Percentiles rank a stretch among this genome's conserved stretches.
Evolutionary conservation across 345 rosid species (phyloP).

Genomic region (Salix purpurea): DNA sequence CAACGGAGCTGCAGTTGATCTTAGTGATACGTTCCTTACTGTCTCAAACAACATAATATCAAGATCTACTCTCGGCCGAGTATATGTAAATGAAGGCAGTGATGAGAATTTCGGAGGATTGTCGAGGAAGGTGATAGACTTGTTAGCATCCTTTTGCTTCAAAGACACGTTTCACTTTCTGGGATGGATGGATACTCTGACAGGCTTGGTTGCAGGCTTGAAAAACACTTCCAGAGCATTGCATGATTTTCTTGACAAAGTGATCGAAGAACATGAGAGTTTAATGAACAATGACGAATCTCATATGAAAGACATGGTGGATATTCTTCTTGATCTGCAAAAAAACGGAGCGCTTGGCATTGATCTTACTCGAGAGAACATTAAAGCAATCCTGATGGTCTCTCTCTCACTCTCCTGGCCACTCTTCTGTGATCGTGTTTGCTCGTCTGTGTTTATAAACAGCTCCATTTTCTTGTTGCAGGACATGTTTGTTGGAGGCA

Average conservation of each 20-base stretch:
- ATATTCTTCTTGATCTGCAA: slow-evolving; percentile 10
- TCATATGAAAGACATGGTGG: slow-evolving; percentile 7
- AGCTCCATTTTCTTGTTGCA: no score
- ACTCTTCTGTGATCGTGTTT: no score
- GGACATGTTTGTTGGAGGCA: slow-evolving; percentile 9
- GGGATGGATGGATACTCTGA: slow-evolving; percentile 12
- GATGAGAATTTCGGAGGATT: slow-evolving; percentile 8
- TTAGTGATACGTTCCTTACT: slow-evolving; percentile 9
- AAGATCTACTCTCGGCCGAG: slow-evolving; percentile 12
- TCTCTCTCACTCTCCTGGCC: not conserved
- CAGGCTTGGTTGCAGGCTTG: not conserved
- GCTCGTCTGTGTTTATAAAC: no score
- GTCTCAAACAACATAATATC: slow-evolving; percentile 6
- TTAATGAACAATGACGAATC: not conserved
- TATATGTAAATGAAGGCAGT: not conserved
- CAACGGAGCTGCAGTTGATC: not conserved
- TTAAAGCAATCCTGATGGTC: slow-evolving; percentile 12
- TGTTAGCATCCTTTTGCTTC: not conserved
- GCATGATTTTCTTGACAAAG: slow-evolving; percentile 6
- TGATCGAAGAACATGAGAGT: slow-evolving; percentile 4
- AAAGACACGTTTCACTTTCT: slow-evolving; percentile 8
- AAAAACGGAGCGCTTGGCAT: slow-evolving; percentile 1
- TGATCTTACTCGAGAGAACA: slow-evolving; percentile 5
- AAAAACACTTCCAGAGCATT: not conserved
- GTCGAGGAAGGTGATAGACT: not conserved